Conservation (phyloP, 495 filamentous ascomycete species). For the Hypoxylon trugodes region DNA sequence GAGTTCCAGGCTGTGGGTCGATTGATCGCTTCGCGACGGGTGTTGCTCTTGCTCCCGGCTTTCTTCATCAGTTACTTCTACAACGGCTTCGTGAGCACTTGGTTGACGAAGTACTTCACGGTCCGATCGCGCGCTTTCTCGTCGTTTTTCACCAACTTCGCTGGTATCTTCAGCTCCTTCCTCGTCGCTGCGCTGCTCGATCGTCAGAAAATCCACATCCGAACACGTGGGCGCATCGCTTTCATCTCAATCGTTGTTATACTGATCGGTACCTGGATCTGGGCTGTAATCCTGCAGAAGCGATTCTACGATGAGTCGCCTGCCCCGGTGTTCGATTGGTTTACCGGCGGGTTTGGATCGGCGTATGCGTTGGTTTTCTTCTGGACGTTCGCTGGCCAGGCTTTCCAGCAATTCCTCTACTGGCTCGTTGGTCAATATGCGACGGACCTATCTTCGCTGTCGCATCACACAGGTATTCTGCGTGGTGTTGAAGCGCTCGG, state of each 20-base stretch:
- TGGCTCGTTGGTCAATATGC: slow-evolving; percentile 47
- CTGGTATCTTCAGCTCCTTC: slow-evolving; percentile 47
- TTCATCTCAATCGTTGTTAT: slow-evolving; percentile 38
- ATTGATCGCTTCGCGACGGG: slow-evolving; percentile 33
- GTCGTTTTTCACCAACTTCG: slow-evolving; percentile 47
- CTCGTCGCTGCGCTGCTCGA: slow-evolving; percentile 42
- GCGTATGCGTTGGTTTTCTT: slow-evolving; percentile 46
- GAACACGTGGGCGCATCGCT: slow-evolving; percentile 37
- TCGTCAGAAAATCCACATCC: slow-evolving; percentile 40
- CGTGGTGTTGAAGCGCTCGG: slow-evolving; percentile 44
- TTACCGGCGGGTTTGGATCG: slow-evolving; percentile 40
- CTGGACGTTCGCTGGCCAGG: slow-evolving; percentile 48
- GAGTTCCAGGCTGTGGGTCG: slow-evolving; percentile 42
- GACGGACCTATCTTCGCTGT: slow-evolving; percentile 40
- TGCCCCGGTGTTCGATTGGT: slow-evolving; percentile 45
- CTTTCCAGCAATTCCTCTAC: slow-evolving; percentile 47
- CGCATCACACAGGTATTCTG: slow-evolving; percentile 44
- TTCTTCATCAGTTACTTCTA: slow-evolving; percentile 50
- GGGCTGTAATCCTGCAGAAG: slow-evolving; percentile 42
- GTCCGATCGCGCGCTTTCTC: slow-evolving; percentile 46
- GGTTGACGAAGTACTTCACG: slow-evolving; percentile 47
- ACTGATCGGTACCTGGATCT: slow-evolving; percentile 46
- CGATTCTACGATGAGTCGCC: slow-evolving; percentile 37
- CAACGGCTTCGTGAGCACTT: slow-evolving; percentile 47
- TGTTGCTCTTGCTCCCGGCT: slow-evolving; percentile 44